Conservation (phyloP, 2,329 filamentous ascomycete species). For the Chaetomium globosum region DNA sequence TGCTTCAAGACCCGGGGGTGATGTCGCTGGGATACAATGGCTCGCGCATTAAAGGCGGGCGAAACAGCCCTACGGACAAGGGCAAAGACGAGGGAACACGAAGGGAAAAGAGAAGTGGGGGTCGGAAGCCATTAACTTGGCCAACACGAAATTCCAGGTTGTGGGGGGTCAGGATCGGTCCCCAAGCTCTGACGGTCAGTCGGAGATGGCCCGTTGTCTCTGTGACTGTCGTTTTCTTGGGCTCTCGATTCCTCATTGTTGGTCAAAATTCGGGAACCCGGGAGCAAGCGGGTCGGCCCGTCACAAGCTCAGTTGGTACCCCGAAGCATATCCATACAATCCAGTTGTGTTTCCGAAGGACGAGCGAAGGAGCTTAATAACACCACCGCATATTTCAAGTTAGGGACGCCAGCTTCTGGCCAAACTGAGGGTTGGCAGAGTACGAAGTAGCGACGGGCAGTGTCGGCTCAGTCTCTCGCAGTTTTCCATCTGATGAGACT, state of each 20-base stretch:
- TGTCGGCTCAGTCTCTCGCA: background rate
- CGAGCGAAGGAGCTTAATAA: no score
- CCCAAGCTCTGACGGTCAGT: background rate
- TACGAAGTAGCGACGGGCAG: background rate
- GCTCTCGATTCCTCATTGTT: background rate
- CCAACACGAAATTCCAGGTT: background rate
- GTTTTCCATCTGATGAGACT: background rate
- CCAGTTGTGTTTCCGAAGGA: no score
- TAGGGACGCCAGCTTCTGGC: background rate
- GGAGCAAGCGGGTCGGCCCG: conserved; percentile 4
- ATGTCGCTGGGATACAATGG: background rate
- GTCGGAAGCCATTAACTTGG: background rate
- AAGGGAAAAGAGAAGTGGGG: background rate
- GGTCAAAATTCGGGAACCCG: background rate
- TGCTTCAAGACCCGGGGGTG: background rate
- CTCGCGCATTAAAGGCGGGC: background rate
- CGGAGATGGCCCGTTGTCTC: background rate
- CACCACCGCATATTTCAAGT: background rate
- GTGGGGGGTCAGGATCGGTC: background rate
- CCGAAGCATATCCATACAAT: background rate
- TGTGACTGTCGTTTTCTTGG: background rate
- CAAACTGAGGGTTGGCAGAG: background rate
- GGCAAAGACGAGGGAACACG: background rate
- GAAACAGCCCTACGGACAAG: background rate
- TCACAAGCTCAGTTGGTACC: background rate